Evolutionary conservation across 306 rosid genomes (phyloP).

Genomic region (Prunus mira): DNA sequence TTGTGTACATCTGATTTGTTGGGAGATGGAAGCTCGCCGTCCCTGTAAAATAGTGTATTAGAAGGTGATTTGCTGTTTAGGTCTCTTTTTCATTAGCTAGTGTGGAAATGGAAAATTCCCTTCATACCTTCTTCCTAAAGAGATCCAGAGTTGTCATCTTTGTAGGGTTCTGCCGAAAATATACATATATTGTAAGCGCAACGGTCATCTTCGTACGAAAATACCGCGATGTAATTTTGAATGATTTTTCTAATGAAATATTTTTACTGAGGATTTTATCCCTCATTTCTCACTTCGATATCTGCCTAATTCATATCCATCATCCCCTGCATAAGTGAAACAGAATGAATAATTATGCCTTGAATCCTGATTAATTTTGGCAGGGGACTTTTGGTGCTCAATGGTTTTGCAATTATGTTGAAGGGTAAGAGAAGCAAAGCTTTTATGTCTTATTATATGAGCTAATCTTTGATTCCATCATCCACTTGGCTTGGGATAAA

Average conservation of each 20-base stretch:
- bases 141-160: conserved; percentile 29
- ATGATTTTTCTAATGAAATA: conserved; percentile 11
- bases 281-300: not conserved
- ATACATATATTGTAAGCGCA: conserved; percentile 4
- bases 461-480: conserved; percentile 28
- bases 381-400: not conserved
- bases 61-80: conserved; percentile 42
- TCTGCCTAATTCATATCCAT: too few relatives aligned
- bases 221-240: conserved; percentile 26
- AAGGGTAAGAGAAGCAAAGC: not conserved
- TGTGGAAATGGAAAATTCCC: conserved; percentile 33
- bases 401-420: not conserved
- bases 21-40: conserved; percentile 33
- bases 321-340: too few relatives aligned
- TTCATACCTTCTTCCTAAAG: conserved; percentile 22
- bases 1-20: conserved; percentile 44
- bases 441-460: conserved; percentile 12
- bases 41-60: conserved; percentile 53
- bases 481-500: conserved; percentile 33
- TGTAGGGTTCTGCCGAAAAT: conserved; percentile 15
- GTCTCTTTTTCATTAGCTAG: conserved; percentile 16
- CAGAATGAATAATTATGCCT: not conserved
- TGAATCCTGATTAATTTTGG: not conserved
- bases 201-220: not conserved
- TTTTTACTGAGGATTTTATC: not conserved